Evolutionary conservation across 1,139 yeast species (phyloP), one percentile per base, ranked within the genome.

Genomic region (Blastobotrys petasosporus): DNA sequence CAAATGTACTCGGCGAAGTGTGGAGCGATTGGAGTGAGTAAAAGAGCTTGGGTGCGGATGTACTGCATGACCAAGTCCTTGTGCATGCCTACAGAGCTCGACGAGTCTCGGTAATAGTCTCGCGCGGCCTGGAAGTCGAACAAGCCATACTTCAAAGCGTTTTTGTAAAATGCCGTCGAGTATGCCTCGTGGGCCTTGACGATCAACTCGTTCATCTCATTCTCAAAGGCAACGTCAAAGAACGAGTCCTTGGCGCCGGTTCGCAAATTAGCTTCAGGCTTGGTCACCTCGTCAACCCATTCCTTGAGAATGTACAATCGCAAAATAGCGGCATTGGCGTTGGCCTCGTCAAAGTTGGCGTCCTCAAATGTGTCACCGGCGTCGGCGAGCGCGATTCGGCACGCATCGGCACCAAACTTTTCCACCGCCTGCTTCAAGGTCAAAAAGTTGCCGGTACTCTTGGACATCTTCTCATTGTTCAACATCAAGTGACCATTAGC

Each of bases 301-400:
- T 90, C 97, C 67, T 87, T 90, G 65, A 92, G 75, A 47, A 88
- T 92, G 65, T 80, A 85, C 62, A 94, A 77, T 73, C 98, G 85
- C 66, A 92, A 77, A 65, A 94, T 90, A 37, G 97, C 97, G 41
- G 98, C 97, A 62, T 94, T 94, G 47, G 98, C 99, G 60, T 84
- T 90, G 53, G 88, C 74, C 70, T 94, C 98, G 63, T 92, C 98
- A 62, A 94, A 86, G 73, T 94, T 94, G 49, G 99, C 98, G 69
- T 94, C 99, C 70, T 92, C 98, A 55, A 88, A 80, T 41, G 94
- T 73, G 65, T 94, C 99, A 73, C 99, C 99, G 48, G 97, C 97
- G 73, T 94, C 97, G 34, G 98, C 99, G 58, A 94, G 74, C 8
- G 98, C 97, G 67, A 94, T 85, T 75, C 99, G 84, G 16, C 95